These are phyloP conservation scores for Lactifluus hygrophoroides DNA, from an alignment of 768 basidiomycete genomes.

Conservation along the genomic window DNA sequence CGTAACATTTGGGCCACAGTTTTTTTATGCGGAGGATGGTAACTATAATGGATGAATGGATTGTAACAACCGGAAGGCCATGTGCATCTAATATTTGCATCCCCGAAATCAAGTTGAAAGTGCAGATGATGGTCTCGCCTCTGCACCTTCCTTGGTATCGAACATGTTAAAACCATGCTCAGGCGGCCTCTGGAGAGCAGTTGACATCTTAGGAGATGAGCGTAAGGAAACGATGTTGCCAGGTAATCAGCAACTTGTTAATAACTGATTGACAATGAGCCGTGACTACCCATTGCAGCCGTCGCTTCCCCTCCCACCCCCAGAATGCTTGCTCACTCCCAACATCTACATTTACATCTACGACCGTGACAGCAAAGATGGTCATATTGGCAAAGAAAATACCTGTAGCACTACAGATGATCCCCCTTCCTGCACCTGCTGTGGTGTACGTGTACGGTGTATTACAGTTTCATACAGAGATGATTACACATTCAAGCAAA, in stretches of 20 bases:
- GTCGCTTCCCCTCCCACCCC: too few relatives aligned
- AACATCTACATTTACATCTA: neutral
- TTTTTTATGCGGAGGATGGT: too few relatives aligned
- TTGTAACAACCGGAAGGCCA: too few relatives aligned
- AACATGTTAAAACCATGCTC: neutral
- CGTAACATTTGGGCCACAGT: too few relatives aligned
- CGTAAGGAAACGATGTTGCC: neutral
- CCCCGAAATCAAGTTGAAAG: too few relatives aligned
- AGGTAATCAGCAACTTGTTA: neutral
- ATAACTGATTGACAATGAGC: too few relatives aligned
- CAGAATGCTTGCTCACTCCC: too few relatives aligned
- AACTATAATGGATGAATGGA: too few relatives aligned
- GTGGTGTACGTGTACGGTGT: neutral
- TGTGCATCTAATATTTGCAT: too few relatives aligned
- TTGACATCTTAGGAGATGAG: neutral
- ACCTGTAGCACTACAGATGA: neutral
- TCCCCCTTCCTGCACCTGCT: neutral
- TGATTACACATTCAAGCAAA: neutral
- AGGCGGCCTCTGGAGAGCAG: neutral
- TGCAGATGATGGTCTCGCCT: neutral
- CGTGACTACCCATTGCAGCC: too few relatives aligned
- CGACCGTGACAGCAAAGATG: neutral
- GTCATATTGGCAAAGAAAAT: neutral
- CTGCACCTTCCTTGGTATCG: neutral
- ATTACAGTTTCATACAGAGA: too few relatives aligned